A percentile compares a stretch with the other conserved stretches of the same genome.
Conservation (phyloP, 2,329 filamentous ascomycete species). For the Aspergillus phoenicis region DNA sequence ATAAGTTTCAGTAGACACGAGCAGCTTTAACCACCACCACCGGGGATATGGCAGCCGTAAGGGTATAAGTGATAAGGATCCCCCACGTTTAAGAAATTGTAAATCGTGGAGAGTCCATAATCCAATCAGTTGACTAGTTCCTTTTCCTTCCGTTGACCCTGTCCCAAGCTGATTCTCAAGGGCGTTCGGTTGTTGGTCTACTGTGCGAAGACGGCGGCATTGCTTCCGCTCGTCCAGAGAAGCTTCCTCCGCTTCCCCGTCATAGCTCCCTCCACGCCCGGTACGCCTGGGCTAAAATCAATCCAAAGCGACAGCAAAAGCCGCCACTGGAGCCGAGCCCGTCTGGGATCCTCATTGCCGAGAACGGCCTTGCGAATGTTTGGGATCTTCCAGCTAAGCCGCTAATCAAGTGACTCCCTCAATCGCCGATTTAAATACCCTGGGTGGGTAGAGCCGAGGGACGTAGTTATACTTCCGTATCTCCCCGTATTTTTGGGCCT, state of each 20-base stretch:
- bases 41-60: not conserved
- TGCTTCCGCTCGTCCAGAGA: conserved; percentile 42
- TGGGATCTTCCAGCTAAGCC: conserved; percentile 14
- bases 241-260: conserved; percentile 41
- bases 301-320: conserved; percentile 17
- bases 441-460: conserved; percentile 23
- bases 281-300: conserved; percentile 5
- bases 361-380: conserved; percentile 14
- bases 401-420: conserved; percentile 9
- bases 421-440: conserved; percentile 18
- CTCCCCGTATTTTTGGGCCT: conserved; percentile 30
- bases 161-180: not conserved
- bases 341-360: conserved; percentile 26
- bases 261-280: conserved; percentile 30
- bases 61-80: not conserved
- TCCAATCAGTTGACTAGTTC: not conserved
- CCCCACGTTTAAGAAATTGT: not conserved
- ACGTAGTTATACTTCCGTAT: conserved; percentile 38
- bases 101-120: not conserved
- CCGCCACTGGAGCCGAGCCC: conserved; percentile 29
- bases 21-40: not conserved
- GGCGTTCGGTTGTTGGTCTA: conserved; percentile 7
- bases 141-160: not conserved
- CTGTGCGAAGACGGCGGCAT: conserved; percentile 9
- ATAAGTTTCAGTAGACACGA: not conserved